phyloP scores from a whole-genome alignment of 176 grass and related monocot species.

The Oryza australiensis region DNA sequence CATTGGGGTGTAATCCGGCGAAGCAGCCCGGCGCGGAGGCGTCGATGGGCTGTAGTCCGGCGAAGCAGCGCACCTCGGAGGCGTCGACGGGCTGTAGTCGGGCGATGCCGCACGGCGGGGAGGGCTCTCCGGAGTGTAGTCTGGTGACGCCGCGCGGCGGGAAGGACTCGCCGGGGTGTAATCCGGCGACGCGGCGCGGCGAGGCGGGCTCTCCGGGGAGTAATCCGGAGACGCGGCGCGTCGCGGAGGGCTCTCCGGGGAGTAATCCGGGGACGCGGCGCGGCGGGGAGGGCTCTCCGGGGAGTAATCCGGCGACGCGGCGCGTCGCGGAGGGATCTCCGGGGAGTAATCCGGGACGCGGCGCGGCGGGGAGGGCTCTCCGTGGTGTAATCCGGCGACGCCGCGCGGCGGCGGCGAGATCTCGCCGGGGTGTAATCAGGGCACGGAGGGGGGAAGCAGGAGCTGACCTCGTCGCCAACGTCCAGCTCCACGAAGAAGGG shows the following conservation, averaged over 20 bases:
- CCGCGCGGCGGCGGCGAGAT: not conserved
- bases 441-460: not conserved
- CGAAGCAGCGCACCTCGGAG: not conserved
- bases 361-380: not conserved
- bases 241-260: not conserved
- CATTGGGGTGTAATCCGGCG: no score
- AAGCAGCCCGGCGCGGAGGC: no score
- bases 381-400: not conserved
- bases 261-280: not conserved
- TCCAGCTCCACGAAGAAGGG: not conserved
- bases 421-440: not conserved
- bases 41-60: not conserved
- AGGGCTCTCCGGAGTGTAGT: not conserved
- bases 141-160: not conserved
- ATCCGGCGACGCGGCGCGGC: not conserved
- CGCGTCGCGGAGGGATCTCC: not conserved
- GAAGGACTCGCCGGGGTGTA: not conserved
- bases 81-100: not conserved
- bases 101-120: not conserved
- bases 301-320: not conserved
- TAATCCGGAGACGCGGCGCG: not conserved
- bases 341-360: not conserved
- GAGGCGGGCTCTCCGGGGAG: no score
- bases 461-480: not conserved
- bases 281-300: no score